Conservation (phyloP, 2,329 filamentous ascomycete genomes). For the Myriosclerotinia scirpicola region DNA sequence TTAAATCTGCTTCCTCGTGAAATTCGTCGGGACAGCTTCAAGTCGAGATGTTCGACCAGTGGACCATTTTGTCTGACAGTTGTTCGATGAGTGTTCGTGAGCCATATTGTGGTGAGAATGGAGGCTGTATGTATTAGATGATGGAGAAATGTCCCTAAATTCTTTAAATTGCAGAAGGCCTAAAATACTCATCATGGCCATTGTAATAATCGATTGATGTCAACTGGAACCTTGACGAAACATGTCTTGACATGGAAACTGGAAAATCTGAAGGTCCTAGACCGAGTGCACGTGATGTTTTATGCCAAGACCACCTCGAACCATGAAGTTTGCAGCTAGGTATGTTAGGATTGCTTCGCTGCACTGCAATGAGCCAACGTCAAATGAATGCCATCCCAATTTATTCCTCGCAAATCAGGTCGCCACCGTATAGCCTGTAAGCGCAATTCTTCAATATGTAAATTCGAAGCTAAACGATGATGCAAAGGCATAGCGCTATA, state of each 20-base stretch:
- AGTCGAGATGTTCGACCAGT: not conserved
- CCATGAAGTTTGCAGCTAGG: not conserved
- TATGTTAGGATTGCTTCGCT: not conserved
- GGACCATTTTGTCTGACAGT: not conserved
- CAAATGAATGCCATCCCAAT: constrained; percentile 47
- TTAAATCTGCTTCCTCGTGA: not conserved
- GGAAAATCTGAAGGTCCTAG: not conserved
- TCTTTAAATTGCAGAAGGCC: not conserved
- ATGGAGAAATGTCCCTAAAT: not conserved
- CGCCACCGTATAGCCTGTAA: constrained; percentile 54
- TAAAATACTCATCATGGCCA: not conserved
- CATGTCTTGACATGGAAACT: not conserved
- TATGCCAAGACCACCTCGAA: not conserved
- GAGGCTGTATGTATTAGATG: too few species aligned
- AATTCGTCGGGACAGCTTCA: not conserved
- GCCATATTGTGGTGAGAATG: too few species aligned
- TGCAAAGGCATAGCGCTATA: constrained; percentile 66
- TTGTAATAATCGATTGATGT: not conserved
- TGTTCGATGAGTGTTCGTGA: not conserved
- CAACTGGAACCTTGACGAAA: not conserved
- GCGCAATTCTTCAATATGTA: constrained; percentile 16
- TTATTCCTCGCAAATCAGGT: constrained; percentile 47
- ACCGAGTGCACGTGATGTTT: not conserved
- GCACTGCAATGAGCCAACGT: constrained; percentile 18
- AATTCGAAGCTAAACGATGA: constrained; percentile 2